Evolutionary conservation across 2,329 filamentous ascomycete genomes (phyloP), one percentile per base, ranked within the genome.

Genomic region (Coniochaeta sp.): DNA sequence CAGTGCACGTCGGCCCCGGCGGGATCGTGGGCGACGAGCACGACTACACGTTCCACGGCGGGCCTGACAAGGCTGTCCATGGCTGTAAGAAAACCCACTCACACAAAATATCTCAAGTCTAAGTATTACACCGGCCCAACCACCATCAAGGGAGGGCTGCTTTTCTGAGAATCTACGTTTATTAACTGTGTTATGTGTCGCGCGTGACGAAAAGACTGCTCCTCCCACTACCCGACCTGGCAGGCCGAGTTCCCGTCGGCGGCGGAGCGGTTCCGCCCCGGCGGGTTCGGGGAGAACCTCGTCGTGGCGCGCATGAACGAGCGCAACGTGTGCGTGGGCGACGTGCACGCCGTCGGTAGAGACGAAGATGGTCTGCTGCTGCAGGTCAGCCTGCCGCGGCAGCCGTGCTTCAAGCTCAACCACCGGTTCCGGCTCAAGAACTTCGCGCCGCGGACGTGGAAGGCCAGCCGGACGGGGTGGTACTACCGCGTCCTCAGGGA

Each of bases 381-480:
- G 0, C 81, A 88, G 65, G 81, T 88, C 26, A 82, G 79, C 62
- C 73, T 87, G 26, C 86, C 86, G 0, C 78, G 86, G 17, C 81
- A 85, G 64, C 86, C 86, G 10, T 89, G 86, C 72, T 89, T 82
- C 73, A 89, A 89, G 68, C 77, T 89, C 9, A 89, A 89, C 67
- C 85, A 88, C 65, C 83, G 86, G 1, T 89, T 89, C 69, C 77
- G 81, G 36, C 73, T 87, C 10, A 83, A 83, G 65, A 81, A 85
- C 62, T 87, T 89, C 70, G 82, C 85, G 4, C 80, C 80, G 0
- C 74, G 77, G 22, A 82, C 83, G 0, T 86, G 82, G 71, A 76
- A 79, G 62, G 74, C 74, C 1, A 81, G 81, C 60, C 79, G 85
- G 1, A 88, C 85, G 0, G 86, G 86, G 0, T 89, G 85, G 86